phyloP scores from a whole-genome alignment of 1,284 basidiomycete genomes.

The Farysia itapuensis region DNA sequence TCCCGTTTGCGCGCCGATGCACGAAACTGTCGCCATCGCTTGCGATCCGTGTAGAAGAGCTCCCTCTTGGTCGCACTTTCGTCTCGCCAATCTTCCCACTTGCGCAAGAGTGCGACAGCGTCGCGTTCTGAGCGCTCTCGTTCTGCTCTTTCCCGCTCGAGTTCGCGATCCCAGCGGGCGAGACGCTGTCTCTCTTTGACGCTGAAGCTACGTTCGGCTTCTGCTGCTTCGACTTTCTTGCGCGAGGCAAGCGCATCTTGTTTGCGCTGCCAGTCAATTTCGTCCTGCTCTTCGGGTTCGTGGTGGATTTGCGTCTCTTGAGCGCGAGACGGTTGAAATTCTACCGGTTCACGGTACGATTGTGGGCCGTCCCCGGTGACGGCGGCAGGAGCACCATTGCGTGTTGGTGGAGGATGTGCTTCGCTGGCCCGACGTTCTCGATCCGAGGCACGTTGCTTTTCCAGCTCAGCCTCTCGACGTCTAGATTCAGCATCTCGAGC shows the following conservation, averaged over 20 bases:
- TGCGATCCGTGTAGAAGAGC: constrained; percentile 43
- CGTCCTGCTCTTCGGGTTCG: constrained; percentile 41
- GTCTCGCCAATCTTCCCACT: constrained; percentile 35
- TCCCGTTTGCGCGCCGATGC: constrained; percentile 28
- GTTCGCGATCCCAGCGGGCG: constrained; percentile 44
- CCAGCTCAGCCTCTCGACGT: constrained; percentile 47
- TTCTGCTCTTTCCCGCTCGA: constrained; percentile 16
- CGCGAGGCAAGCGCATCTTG: constrained; percentile 20
- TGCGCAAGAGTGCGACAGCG: constrained; percentile 5
- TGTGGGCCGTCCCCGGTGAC: constrained; percentile 22
- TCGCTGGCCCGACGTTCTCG: constrained; percentile 15
- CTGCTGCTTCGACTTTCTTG: constrained; percentile 29
- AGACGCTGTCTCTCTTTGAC: constrained; percentile 38
- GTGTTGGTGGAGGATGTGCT: constrained; percentile 1
- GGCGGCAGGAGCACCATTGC: constrained; percentile 5
- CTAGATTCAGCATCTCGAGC: constrained; percentile 53
- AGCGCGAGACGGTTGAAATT: constrained; percentile 30
- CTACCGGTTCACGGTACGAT: constrained; percentile 32
- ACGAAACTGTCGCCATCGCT: constrained; percentile 48
- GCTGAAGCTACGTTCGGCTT: constrained; percentile 30
- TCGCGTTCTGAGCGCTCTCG: constrained; percentile 21
- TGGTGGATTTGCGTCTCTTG: constrained; percentile 10
- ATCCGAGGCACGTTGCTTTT: constrained; percentile 38
- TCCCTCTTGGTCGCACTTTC: constrained; percentile 17
- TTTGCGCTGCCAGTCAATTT: constrained; percentile 19